Evolutionary conservation across 805 yeast genomes (phyloP).

Genomic region (Teunomyces panamensis): DNA sequence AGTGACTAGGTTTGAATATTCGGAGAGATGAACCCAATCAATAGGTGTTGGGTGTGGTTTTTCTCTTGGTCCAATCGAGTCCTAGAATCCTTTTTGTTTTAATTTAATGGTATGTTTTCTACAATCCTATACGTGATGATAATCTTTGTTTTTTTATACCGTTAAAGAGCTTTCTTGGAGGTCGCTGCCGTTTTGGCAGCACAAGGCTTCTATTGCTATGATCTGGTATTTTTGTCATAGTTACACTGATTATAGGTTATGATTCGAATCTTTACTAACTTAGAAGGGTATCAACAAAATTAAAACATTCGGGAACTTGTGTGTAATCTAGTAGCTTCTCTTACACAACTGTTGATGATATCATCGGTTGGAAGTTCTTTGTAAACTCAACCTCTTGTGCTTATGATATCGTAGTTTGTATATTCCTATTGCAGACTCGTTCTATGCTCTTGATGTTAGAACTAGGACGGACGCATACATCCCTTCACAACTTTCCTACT

Average conservation of each 20-base stretch:
- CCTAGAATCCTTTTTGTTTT: neutral
- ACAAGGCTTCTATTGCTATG: slow-evolving; percentile 47
- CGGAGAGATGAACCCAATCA: neutral
- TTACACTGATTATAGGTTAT: slow-evolving; percentile 61
- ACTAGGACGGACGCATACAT: too few relatives aligned
- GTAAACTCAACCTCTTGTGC: neutral
- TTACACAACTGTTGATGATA: too few relatives aligned
- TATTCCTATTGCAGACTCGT: too few relatives aligned
- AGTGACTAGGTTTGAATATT: too few relatives aligned
- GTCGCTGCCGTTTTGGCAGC: slow-evolving; percentile 53
- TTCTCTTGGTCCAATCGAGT: neutral
- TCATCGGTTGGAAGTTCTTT: too few relatives aligned
- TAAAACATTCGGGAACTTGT: neutral
- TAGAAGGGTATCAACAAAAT: neutral
- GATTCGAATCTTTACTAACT: slow-evolving; percentile 2
- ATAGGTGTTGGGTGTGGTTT: neutral
- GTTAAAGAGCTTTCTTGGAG: slow-evolving; percentile 39
- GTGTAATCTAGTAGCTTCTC: too few relatives aligned
- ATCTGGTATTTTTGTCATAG: slow-evolving; percentile 77
- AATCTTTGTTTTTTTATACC: slow-evolving; percentile 22
- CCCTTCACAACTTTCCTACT: neutral
- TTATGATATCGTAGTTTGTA: neutral
- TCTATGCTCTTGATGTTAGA: too few relatives aligned
- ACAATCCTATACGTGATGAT: slow-evolving; percentile 30
- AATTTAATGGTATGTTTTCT: neutral